Evolutionary conservation across 1,284 basidiomycete species (phyloP).

Genomic region (Coniferiporia weirii): DNA sequence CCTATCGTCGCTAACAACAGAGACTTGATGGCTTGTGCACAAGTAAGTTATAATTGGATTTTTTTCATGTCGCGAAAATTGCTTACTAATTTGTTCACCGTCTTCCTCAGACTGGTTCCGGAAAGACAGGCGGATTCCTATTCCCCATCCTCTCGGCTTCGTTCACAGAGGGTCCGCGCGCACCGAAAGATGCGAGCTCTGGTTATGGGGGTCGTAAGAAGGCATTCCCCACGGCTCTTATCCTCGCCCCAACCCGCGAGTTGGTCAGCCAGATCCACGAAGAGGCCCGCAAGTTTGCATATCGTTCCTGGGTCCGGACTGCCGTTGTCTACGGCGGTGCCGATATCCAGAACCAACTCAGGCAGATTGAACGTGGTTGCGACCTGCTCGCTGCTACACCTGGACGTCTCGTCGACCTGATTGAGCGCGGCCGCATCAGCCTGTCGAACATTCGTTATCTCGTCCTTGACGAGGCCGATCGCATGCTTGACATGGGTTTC

Average conservation of each 20-base stretch:
- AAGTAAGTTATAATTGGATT: conserved; percentile 47
- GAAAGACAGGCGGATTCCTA: conserved; percentile 98
- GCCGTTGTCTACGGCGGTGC: conserved; percentile 99
- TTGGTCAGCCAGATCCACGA: conserved; percentile 99
- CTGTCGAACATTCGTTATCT: conserved; percentile 97
- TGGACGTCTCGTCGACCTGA: conserved; percentile 96
- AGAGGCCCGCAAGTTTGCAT: conserved; percentile 98
- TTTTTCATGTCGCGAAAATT: conserved; percentile 1
- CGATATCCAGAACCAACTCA: conserved; percentile 93
- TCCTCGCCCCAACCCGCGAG: conserved; percentile 97
- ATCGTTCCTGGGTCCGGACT: conserved; percentile 98
- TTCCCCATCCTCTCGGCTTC: conserved; percentile 98
- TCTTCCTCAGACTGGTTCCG: conserved; percentile 83
- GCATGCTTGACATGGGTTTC: conserved; percentile 99
- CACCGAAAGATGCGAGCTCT: conserved; percentile 52
- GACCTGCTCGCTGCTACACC: conserved; percentile 98
- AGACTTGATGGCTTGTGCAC: conserved; percentile 99
- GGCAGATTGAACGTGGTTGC: conserved; percentile 93
- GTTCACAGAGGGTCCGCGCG: conserved; percentile 78
- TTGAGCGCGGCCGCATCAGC: conserved; percentile 96
- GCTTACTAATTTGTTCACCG: conserved; percentile 16
- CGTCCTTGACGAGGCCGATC: conserved; percentile 98
- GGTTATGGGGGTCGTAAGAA: conserved; percentile 75
- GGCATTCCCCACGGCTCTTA: conserved; percentile 93
- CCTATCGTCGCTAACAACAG: conserved; percentile 90